Evolutionary conservation across 306 rosid species (phyloP), one percentile per base, ranked within the genome.

Genomic region (Lupinus albus): DNA sequence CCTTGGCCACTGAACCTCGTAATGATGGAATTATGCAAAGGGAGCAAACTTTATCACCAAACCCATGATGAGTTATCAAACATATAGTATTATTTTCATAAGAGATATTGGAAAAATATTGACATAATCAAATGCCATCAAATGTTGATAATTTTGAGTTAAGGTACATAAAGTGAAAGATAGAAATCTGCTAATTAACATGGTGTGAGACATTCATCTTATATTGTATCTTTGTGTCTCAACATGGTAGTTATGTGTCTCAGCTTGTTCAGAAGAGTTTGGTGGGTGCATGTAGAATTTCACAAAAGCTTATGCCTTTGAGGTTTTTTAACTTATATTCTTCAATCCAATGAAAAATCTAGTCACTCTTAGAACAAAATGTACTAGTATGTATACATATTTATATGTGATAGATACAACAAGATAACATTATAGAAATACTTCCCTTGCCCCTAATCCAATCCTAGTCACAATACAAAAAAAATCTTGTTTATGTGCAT

Each of bases 1-100:
- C 99, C 47, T 82, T 93, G 61, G 99, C 99, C 36, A 93, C 99
- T 17, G 99, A 93, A 73, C 97, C 99, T 78, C 99, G 97, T 25
- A 79, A 82, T 9, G 87, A 88, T n/a, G 93, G 68, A 68, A 88
- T 93, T 30, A 72, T 93, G 90, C 32, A 88, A 74, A 76, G 76
- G 90, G 88, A 67, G 45, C 78, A 54, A 83, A 79, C 84, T 90
- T 93, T 71, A 86, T 93, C 64, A 93, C 99, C 52, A 90, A 82
- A 74, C 39, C 85, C 58, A 93, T 93, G 99, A 5, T 42, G 14
- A 42, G 47, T 11, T 42, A 42, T 42, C 13, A 11, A 42, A 42
- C 13, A 10, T 11, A 10, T 39, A 39, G 9, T 39, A 41, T 0
- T 42, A 42, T 3, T 42, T 42, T 11, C 47, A 42, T 42, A 39